Evolutionary conservation across 176 grass and related monocot species (phyloP).

Genomic region (Miscanthus lutarioriparius): DNA sequence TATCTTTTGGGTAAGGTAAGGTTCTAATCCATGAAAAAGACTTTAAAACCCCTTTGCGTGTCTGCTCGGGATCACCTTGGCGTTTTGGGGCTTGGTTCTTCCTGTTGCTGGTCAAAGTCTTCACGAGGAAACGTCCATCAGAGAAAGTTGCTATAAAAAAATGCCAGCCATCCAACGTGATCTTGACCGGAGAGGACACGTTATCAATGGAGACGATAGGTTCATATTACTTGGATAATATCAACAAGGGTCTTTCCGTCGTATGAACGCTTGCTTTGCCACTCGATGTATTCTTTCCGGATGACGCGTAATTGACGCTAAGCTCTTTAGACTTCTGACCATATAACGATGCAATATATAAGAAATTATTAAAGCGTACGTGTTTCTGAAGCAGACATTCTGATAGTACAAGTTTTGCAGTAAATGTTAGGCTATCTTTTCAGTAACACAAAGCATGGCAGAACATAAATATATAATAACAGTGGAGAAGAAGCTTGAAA

Average conservation of each 20-base stretch:
- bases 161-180: constrained; percentile 27
- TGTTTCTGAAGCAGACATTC: background rate
- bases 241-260: background rate
- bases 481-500: background rate
- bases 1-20: constrained; percentile 15
- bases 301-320: background rate
- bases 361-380: background rate
- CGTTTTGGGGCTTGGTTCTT: constrained; percentile 14
- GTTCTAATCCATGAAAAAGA: constrained; percentile 36
- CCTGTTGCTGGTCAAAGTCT: constrained; percentile 44
- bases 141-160: constrained; percentile 31
- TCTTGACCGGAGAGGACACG: constrained; percentile 17
- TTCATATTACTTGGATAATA: background rate
- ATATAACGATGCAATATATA: background rate
- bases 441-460: background rate
- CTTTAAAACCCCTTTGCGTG: constrained; percentile 38
- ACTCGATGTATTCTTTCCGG: background rate
- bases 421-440: background rate
- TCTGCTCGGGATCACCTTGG: constrained; percentile 13
- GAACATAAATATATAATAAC: background rate
- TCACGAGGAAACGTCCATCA: constrained; percentile 35
- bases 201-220: background rate
- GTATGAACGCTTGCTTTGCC: constrained; percentile 30
- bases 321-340: constrained; percentile 5
- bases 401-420: background rate